These are phyloP conservation scores for Clavispora asparagi DNA, from an alignment of 805 yeast genomes.

Conservation along the genomic window DNA sequence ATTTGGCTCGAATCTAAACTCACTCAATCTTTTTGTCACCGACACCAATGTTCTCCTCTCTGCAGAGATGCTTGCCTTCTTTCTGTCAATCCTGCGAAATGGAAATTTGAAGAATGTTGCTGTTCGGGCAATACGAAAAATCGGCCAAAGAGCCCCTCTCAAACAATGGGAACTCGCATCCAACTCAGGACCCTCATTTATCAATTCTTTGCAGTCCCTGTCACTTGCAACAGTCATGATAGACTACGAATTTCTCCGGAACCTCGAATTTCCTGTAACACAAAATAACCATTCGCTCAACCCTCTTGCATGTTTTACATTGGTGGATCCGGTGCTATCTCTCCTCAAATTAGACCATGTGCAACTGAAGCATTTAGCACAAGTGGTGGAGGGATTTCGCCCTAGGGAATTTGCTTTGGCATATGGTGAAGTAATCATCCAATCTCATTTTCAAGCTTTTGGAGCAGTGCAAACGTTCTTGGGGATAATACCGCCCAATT, in stretches of 20 bases:
- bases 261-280: neutral
- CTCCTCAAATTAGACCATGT: constrained; percentile 1
- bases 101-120: neutral
- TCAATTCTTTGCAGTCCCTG: constrained; percentile 3
- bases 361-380: neutral
- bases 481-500: neutral
- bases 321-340: constrained; percentile 20
- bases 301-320: constrained; percentile 5
- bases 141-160: neutral
- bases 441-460: constrained; percentile 20
- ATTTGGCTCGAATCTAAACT: neutral
- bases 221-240: constrained; percentile 8
- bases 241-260: constrained; percentile 9
- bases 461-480: constrained; percentile 1
- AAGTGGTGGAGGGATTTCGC: constrained; percentile 3
- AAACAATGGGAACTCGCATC: neutral
- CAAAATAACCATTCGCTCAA: neutral
- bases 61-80: constrained; percentile 5
- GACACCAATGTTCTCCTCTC: constrained; percentile 10
- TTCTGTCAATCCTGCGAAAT: constrained; percentile 1
- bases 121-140: constrained; percentile 5
- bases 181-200: neutral
- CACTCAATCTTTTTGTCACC: constrained; percentile 15
- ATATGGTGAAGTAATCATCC: constrained; percentile 26
- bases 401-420: constrained; percentile 15